Evolutionary conservation across 2,329 filamentous ascomycete genomes (phyloP), one percentile per base, ranked within the genome.

Genomic region (Diaporthe eres): DNA sequence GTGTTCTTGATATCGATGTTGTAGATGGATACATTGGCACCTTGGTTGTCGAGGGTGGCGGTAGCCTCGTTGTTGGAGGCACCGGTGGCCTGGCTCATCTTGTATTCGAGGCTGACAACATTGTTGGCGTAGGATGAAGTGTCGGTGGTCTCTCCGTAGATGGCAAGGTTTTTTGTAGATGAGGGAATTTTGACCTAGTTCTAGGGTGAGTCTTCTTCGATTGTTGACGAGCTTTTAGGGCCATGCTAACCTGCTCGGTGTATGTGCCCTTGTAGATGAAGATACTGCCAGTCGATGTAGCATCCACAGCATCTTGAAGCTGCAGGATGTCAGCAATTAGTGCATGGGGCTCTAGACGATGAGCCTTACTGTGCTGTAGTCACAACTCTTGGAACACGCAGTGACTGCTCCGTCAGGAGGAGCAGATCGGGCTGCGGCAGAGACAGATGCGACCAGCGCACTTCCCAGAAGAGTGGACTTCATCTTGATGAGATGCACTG

Each of bases 1-100:
- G 83, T 82, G 80, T 90, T 90, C 61, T 83, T 84, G 22, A 90
- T 81, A 79, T 91, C 90, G 82, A 91, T 83, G 77, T 90, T 90
- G 82, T 90, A 90, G 34, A 90, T 84, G 77, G 87, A 87, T 71
- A 89, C 82, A 79, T 88, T 85, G 13, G 80, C 78, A 0, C 84
- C 83, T 78, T 81, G 83, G 9, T 85, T 86, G 13, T 87, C 84
- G 17, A 89, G 81, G 2, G 88, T 90, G 3, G 83, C 86, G 4
- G 87, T 78, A 10, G 72, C 57, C 74, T 81, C 81, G 25, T 80
- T 79, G 74, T 39, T 58, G n/a, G 34, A 47, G 9, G 75, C 72
- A 17, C 53, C 71, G 13, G 13, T 63, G n/a, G 55, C 55, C 28
- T 51, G 71, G 55, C 71, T 72, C 58, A 63, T 49, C 25, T 63